Percentiles rank a stretch among this genome's conserved stretches.
Conservation (phyloP, 805 yeast species). For the Candida sanyiensis region DNA sequence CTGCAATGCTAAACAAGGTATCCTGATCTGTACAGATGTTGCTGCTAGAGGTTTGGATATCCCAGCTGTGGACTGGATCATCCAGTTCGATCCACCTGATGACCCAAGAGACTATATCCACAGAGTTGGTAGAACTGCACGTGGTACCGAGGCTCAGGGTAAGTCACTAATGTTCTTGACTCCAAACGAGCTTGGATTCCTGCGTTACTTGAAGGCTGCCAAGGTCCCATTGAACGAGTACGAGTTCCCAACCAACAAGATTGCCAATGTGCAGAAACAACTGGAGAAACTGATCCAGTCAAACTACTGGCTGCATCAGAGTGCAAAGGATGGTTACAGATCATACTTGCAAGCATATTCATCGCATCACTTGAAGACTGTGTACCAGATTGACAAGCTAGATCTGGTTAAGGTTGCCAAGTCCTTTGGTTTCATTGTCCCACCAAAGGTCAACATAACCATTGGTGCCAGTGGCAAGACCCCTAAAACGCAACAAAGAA, state of each 20-base stretch:
- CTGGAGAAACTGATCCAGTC: slow-evolving; percentile 84
- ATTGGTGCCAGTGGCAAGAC: slow-evolving; percentile 89
- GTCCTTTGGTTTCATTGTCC: slow-evolving; percentile 89
- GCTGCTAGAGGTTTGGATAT: slow-evolving; percentile 99
- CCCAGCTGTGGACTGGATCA: slow-evolving; percentile 98
- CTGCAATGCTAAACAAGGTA: slow-evolving; percentile 94
- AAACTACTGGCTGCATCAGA: slow-evolving; percentile 89
- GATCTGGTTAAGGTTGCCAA: slow-evolving; percentile 93
- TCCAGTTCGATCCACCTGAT: slow-evolving; percentile 99
- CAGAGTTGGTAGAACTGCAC: slow-evolving; percentile 98
- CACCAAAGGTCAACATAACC: slow-evolving; percentile 94
- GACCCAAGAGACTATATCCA: slow-evolving; percentile 99
- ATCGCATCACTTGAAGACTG: slow-evolving; percentile 92
- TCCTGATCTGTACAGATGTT: slow-evolving; percentile 91
- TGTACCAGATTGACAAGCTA: slow-evolving; percentile 90
- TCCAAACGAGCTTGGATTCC: slow-evolving; percentile 90
- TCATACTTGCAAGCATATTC: slow-evolving; percentile 96
- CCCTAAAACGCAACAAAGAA: slow-evolving; percentile 24
- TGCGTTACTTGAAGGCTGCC: slow-evolving; percentile 91
- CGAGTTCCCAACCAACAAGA: slow-evolving; percentile 90
- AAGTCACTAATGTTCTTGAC: slow-evolving; percentile 91
- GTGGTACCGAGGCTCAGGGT: slow-evolving; percentile 88
- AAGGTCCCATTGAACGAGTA: slow-evolving; percentile 96
- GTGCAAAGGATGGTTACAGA: slow-evolving; percentile 96
- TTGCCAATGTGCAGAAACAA: slow-evolving; percentile 94